Conservation (phyloP, 345 rosid species). For the Excoecaria agallocha region DNA sequence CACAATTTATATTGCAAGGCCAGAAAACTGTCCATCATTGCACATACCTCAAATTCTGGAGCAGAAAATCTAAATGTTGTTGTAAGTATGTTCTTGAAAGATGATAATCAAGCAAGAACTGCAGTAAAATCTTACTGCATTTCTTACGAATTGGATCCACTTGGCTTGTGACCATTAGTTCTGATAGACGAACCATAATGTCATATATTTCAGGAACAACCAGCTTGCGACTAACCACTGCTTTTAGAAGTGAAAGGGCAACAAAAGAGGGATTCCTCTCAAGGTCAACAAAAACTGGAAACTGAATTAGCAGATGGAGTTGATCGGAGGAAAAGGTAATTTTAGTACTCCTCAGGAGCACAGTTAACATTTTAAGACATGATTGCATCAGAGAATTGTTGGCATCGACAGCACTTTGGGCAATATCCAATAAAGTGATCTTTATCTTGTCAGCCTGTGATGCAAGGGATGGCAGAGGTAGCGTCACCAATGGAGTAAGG, state of each 20-base stretch:
- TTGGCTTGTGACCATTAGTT: constrained; percentile 85
- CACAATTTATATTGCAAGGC: background rate
- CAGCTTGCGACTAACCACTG: constrained; percentile 70
- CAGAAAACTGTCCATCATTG: background rate
- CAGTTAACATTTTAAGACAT: constrained; percentile 75
- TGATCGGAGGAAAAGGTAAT: constrained; percentile 73
- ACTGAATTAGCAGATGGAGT: constrained; percentile 57
- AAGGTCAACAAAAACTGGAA: constrained; percentile 82
- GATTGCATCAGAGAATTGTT: constrained; percentile 68
- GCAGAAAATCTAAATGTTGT: constrained; percentile 63
- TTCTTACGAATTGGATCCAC: constrained; percentile 62
- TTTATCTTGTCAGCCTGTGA: constrained; percentile 74
- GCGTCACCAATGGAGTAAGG: constrained; percentile 61
- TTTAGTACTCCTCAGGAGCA: constrained; percentile 54
- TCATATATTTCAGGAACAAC: constrained; percentile 89
- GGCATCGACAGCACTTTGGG: constrained; percentile 54
- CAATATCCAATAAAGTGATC: constrained; percentile 59
- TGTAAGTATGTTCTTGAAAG: constrained; percentile 60
- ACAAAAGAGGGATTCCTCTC: constrained; percentile 63
- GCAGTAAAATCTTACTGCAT: constrained; percentile 72
- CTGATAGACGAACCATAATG: constrained; percentile 53
- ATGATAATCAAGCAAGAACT: constrained; percentile 67
- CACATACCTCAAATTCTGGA: constrained; percentile 64
- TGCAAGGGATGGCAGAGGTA: constrained; percentile 74
- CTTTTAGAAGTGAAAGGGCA: constrained; percentile 73